Evolutionary conservation across 345 rosid species (phyloP), one percentile per base, ranked within the genome.

Genomic region (Eucalyptus fibrosa): DNA sequence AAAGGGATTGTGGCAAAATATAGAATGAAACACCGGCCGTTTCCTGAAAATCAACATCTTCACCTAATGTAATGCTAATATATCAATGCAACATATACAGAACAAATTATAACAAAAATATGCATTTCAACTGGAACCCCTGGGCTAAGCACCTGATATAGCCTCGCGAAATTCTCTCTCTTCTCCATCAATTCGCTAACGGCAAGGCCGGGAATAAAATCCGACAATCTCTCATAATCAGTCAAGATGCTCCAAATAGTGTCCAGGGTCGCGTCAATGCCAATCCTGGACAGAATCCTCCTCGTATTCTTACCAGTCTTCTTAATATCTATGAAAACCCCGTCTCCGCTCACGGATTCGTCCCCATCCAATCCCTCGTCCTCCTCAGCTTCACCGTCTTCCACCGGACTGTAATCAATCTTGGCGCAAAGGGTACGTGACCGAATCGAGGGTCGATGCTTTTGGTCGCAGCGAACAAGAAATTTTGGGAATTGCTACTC

Each of bases 171-270:
- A 50, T 96, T 97, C 51, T 93, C 94, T 86, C 93, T 95, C 92
- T 94, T 95, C 91, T 97, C 97, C 18, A 97, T 92, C 92, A 97
- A 92, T 91, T 94, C 90, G 92, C 98, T 95, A 88, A 96, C 96
- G 16, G 96, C 98, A 32, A 97, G 98, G 5, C 95, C 94, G 1
- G 99, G 99, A 42, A 96, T 93, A 92, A 95, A 92, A 89, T 97
- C 99, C 8, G 96, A 94, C 92, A 97, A 50, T 86, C 93, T 94
- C 92, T 97, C 99, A 86, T 97, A 97, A 89, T 94, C 96, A 23
- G 98, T 97, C 91, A 97, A 89, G 3, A 97, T 92, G 45, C 89
- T 92, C 99, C 99, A 97, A 16, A 97, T 93, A 2, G 94, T 88
- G 40, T 97, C 98, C 1, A 97, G 96, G 87, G 92, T 94, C 16